Percentiles rank a stretch among this genome's conserved stretches.
Conservation (phyloP, 768 basidiomycete genomes). For the Hygrocybe coccinea region DNA sequence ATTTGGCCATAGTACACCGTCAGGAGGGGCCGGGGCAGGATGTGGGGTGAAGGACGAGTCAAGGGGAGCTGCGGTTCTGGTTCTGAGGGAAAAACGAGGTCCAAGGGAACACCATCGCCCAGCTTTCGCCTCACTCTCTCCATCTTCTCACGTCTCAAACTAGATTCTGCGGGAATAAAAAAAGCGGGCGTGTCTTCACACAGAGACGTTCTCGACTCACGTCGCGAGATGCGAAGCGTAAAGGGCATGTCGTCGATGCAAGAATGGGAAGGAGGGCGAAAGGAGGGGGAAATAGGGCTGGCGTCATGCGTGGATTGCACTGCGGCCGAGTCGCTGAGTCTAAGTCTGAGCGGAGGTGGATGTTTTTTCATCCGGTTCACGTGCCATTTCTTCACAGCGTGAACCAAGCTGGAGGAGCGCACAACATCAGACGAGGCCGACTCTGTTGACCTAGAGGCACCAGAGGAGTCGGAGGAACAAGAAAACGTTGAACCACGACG, state of each 20-base stretch:
- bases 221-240: conserved; percentile 12
- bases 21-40: background rate
- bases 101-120: conserved; percentile 57
- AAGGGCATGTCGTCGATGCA: background rate
- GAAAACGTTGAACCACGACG: conserved; percentile 9
- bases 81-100: conserved; percentile 52
- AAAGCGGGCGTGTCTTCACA: conserved; percentile 27
- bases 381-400: background rate
- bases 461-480: conserved; percentile 18
- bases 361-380: background rate
- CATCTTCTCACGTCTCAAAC: conserved; percentile 53
- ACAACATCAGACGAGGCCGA: conserved; percentile 10
- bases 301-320: no score
- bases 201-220: conserved; percentile 23
- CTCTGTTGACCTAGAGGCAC: conserved; percentile 12
- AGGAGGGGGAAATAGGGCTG: conserved; percentile 17
- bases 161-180: conserved; percentile 37
- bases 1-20: background rate
- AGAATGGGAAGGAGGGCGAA: conserved; percentile 14
- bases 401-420: background rate
- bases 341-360: conserved; percentile 18
- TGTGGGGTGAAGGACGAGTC: background rate
- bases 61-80: no score
- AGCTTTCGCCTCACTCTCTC: conserved; percentile 57
- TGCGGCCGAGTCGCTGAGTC: conserved; percentile 17